phyloP scores from a whole-genome alignment of 495 filamentous ascomycete genomes.

The Cenococcum geophilum region DNA sequence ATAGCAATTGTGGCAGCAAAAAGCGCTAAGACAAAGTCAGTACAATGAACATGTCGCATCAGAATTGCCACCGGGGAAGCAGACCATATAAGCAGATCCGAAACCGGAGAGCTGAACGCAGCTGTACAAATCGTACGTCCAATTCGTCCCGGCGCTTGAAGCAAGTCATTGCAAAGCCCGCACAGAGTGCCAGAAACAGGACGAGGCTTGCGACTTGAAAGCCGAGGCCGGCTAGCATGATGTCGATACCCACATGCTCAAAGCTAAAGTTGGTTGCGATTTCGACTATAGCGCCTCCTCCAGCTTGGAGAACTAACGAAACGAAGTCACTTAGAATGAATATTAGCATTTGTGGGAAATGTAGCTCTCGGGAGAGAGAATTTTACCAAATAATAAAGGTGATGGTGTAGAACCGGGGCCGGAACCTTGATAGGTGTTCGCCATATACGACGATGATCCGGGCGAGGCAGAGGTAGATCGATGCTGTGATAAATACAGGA shows the following conservation, averaged over 20 bases:
- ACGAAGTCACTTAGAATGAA: constrained; percentile 59
- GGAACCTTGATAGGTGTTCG: too few species aligned
- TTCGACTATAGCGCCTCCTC: constrained; percentile 53
- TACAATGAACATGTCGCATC: too few species aligned
- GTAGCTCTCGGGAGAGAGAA: too few species aligned
- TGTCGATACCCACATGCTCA: constrained; percentile 9
- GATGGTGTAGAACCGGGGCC: too few species aligned
- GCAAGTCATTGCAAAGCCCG: background rate
- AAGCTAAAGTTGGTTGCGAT: constrained; percentile 26
- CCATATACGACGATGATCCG: too few species aligned
- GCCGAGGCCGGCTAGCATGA: constrained; percentile 9
- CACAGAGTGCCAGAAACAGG: background rate
- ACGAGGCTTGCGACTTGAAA: constrained; percentile 15
- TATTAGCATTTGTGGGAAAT: too few species aligned
- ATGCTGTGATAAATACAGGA: constrained; percentile 2
- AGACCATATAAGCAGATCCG: background rate
- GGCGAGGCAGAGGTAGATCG: too few species aligned
- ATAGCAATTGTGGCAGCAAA: constrained; percentile 31
- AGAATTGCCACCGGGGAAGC: background rate
- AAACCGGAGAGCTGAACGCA: background rate
- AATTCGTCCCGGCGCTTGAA: background rate
- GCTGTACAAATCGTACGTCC: background rate
- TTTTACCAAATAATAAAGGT: too few species aligned
- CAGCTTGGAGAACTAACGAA: constrained; percentile 56
- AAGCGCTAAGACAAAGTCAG: background rate